These are phyloP conservation scores for Styphnolobium japonicum DNA, from an alignment of 306 rosid species.

Conservation along the genomic window DNA sequence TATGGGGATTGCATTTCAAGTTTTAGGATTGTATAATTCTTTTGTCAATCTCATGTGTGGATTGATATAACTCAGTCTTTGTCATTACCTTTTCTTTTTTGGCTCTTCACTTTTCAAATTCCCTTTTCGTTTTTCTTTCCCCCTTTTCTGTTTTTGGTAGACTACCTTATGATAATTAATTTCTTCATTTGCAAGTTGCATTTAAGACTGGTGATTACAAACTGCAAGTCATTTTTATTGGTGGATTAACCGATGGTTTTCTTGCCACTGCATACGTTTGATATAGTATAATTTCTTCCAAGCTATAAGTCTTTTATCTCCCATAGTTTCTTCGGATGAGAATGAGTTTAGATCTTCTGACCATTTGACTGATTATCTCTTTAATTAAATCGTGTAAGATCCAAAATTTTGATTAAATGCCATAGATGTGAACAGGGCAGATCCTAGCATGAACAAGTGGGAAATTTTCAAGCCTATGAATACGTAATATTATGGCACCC, in stretches of 20 bases:
- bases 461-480: not conserved
- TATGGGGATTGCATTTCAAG: not conserved
- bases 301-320: slow-evolving; percentile 1
- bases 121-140: too few species aligned
- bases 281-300: not conserved
- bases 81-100: not conserved
- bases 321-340: not conserved
- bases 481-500: not conserved
- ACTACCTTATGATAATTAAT: slow-evolving; percentile 7
- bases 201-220: slow-evolving; percentile 87
- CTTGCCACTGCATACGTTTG: slow-evolving; percentile 78
- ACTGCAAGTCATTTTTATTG: slow-evolving; percentile 89
- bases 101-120: not conserved
- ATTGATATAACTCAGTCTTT: not conserved
- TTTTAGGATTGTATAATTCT: not conserved
- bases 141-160: not conserved
- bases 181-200: slow-evolving; percentile 66
- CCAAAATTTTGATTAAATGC: not conserved
- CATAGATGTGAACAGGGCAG: not conserved
- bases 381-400: not conserved
- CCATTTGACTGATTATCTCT: not conserved
- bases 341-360: slow-evolving; percentile 9
- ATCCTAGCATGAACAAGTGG: not conserved
- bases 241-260: slow-evolving; percentile 94
- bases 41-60: not conserved